Percentiles rank a stretch among this genome's conserved stretches.
These are phyloP conservation scores for Microsporum ferrugineum DNA, from an alignment of 2,329 filamentous ascomycete genomes.

Conservation along the genomic window DNA sequence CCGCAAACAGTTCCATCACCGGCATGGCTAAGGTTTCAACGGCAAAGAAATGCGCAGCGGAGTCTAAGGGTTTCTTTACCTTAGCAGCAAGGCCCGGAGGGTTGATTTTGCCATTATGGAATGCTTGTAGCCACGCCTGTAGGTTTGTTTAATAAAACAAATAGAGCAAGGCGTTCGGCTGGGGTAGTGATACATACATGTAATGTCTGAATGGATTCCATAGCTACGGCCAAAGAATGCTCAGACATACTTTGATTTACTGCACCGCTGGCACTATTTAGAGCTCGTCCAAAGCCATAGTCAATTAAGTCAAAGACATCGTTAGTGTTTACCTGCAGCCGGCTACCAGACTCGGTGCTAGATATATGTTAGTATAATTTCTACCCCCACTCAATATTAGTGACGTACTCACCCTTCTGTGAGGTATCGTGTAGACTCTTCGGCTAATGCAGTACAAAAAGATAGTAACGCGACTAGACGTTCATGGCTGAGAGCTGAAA, in stretches of 20 bases:
- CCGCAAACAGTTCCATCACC: conserved; percentile 27
- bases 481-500: conserved; percentile 28
- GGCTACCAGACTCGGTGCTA: conserved; percentile 13
- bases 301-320: conserved; percentile 29
- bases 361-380: conserved; percentile 2
- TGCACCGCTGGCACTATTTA: conserved; percentile 16
- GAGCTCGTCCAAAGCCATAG: conserved; percentile 26
- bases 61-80: conserved; percentile 9
- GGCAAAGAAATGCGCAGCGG: conserved; percentile 15
- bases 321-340: conserved; percentile 23
- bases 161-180: neutral
- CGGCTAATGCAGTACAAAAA: conserved; percentile 32
- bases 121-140: conserved; percentile 14
- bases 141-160: neutral
- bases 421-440: conserved; percentile 24
- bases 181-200: conserved; percentile 21
- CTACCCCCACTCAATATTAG: neutral
- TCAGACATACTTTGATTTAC: conserved; percentile 14
- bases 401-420: conserved; percentile 6
- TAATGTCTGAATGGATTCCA: conserved; percentile 28
- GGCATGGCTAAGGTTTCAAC: conserved; percentile 20
- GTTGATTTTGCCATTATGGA: conserved; percentile 10
- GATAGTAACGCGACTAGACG: conserved; percentile 28
- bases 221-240: conserved; percentile 16
- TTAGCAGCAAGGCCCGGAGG: conserved; percentile 3